Conservation (phyloP, 306 rosid species). For the Hippophae tibetana region DNA sequence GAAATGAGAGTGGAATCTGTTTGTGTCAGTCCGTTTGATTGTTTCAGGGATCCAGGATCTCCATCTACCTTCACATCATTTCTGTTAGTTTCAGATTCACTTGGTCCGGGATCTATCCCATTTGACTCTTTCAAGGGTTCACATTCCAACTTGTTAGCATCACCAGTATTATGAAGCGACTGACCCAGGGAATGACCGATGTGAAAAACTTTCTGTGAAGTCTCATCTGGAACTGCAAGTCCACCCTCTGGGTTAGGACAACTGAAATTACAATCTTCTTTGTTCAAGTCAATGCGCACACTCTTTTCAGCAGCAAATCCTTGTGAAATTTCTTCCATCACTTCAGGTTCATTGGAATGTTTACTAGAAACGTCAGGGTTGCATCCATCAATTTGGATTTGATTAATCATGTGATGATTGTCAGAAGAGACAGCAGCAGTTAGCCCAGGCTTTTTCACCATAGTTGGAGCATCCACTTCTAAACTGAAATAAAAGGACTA, state of each 20-base stretch:
- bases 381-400: slow-evolving; percentile 33
- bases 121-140: slow-evolving; percentile 28
- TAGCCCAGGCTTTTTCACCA: slow-evolving; percentile 17
- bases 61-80: slow-evolving; percentile 13
- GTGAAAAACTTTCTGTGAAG: slow-evolving; percentile 15
- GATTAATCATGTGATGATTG: slow-evolving; percentile 19
- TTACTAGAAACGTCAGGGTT: slow-evolving; percentile 28
- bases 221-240: slow-evolving; percentile 26
- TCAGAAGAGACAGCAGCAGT: slow-evolving; percentile 18
- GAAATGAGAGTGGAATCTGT: slow-evolving; percentile 18
- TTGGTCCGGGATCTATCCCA: slow-evolving; percentile 23
- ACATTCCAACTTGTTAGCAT: slow-evolving; percentile 19
- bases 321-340: slow-evolving; percentile 27
- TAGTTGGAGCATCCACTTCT: slow-evolving; percentile 49
- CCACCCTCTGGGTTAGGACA: slow-evolving; percentile 22
- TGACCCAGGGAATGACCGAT: slow-evolving; percentile 19
- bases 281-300: slow-evolving; percentile 27
- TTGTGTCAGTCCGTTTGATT: slow-evolving; percentile 22
- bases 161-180: slow-evolving; percentile 18
- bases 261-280: slow-evolving; percentile 28
- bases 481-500: slow-evolving; percentile 55
- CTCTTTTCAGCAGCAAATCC: slow-evolving; percentile 31
- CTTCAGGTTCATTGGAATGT: slow-evolving; percentile 30
- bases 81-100: slow-evolving; percentile 17
- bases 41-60: slow-evolving; percentile 22